Evolutionary conservation across 345 rosid genomes (phyloP).

Genomic region (Eucalyptus caleyi): DNA sequence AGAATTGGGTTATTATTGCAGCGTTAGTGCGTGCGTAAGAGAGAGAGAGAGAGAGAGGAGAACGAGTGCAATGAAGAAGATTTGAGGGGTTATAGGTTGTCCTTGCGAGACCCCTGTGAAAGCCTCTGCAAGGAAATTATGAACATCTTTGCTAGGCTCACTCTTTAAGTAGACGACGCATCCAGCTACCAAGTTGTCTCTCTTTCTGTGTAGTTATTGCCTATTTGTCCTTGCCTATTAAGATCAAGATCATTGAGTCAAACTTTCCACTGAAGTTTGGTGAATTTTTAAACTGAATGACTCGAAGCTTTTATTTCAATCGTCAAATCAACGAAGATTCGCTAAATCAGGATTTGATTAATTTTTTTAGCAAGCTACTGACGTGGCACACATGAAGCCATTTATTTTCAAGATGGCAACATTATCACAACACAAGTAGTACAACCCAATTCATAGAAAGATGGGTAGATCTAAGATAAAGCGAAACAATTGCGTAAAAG

Average conservation of each 20-base stretch:
- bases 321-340: not conserved
- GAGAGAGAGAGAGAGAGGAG: not conserved
- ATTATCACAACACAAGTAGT: too few relatives aligned
- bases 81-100: not conserved
- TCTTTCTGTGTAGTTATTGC: not conserved
- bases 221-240: not conserved
- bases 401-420: not conserved
- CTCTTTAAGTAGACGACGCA: not conserved
- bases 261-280: not conserved
- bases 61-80: not conserved
- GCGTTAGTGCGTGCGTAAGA: not conserved
- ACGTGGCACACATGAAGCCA: not conserved
- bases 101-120: not conserved
- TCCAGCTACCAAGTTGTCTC: too few relatives aligned
- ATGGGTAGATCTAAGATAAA: not conserved
- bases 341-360: not conserved
- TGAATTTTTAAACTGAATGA: not conserved
- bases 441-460: not conserved
- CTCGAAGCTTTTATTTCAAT: not conserved
- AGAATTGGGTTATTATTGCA: not conserved
- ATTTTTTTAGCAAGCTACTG: not conserved
- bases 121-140: not conserved
- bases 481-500: too few relatives aligned
- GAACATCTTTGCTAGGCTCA: not conserved
- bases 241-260: not conserved